These are phyloP conservation scores for Colletotrichum spinosum DNA, from an alignment of 2,329 filamentous ascomycete species.

Conservation along the genomic window DNA sequence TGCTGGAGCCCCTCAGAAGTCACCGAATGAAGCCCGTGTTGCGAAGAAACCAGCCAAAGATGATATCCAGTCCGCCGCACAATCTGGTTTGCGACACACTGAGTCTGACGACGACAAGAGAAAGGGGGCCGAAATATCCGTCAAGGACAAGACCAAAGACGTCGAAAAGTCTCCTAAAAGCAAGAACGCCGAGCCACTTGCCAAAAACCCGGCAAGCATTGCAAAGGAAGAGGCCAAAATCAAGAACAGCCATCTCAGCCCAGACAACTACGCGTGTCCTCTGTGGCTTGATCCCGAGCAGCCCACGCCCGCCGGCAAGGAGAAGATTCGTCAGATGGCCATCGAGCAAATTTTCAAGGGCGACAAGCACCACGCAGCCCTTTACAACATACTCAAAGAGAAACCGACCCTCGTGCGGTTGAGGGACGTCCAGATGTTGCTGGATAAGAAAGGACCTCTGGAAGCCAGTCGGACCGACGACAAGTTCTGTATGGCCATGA, in stretches of 20 bases:
- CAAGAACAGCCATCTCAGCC: conserved; percentile 25
- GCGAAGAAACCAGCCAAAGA: no score
- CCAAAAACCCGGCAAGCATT: no score
- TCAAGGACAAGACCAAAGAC: conserved; percentile 29
- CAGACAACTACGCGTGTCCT: conserved; percentile 33
- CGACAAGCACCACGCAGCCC: conserved; percentile 18
- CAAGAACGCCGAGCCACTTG: no score
- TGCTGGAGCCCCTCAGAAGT: no score
- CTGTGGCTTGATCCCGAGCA: conserved; percentile 33
- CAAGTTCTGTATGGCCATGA: conserved; percentile 79
- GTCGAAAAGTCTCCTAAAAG: no score
- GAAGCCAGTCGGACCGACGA: conserved; percentile 52
- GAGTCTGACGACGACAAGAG: no score
- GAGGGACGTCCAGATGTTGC: conserved; percentile 48
- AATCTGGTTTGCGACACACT: no score
- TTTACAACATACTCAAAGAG: conserved; percentile 22
- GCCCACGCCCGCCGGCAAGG: neutral
- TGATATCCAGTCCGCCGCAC: no score
- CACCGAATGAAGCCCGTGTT: no score
- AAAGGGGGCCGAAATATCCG: no score
- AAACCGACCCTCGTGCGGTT: conserved; percentile 4
- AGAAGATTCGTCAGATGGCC: conserved; percentile 16
- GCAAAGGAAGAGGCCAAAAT: neutral
- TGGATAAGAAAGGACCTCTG: conserved; percentile 59
- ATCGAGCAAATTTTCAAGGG: conserved; percentile 18